Evolutionary conservation across 1,284 basidiomycete genomes (phyloP).

Genomic region (Ceratorhiza oryzae-sativae): DNA sequence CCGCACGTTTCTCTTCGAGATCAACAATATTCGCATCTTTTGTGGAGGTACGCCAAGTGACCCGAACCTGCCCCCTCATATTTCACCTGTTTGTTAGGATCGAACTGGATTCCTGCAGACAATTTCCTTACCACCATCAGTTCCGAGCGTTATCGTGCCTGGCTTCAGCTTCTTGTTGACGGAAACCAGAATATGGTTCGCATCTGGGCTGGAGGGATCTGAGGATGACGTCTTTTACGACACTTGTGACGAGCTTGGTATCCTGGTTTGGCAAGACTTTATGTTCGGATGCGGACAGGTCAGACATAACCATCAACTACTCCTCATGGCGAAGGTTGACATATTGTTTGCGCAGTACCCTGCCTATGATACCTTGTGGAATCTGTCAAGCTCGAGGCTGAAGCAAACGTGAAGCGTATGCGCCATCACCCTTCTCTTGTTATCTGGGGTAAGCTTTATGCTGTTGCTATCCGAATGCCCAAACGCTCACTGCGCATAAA

Average conservation of each 20-base stretch:
- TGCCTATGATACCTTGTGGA: constrained; percentile 55
- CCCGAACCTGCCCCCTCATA: neutral
- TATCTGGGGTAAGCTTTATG: constrained; percentile 51
- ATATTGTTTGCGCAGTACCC: constrained; percentile 59
- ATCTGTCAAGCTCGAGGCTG: constrained; percentile 64
- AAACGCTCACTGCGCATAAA: neutral
- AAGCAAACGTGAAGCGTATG: constrained; percentile 76
- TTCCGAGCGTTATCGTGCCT: constrained; percentile 66
- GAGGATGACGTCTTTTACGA: constrained; percentile 80
- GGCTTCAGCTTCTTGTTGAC: constrained; percentile 75
- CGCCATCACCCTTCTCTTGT: constrained; percentile 68
- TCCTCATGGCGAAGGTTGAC: constrained; percentile 75
- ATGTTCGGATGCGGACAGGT: constrained; percentile 80
- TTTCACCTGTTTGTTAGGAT: constrained; percentile 52
- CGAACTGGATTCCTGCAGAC: constrained; percentile 61
- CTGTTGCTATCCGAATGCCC: too few relatives aligned
- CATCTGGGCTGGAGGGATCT: constrained; percentile 86
- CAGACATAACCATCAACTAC: constrained; percentile 54
- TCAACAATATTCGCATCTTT: constrained; percentile 88
- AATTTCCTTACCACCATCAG: constrained; percentile 60
- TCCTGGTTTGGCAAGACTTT: constrained; percentile 90
- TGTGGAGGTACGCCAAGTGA: constrained; percentile 66
- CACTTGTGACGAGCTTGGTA: constrained; percentile 73
- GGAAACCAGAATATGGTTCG: constrained; percentile 87
- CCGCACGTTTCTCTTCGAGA: constrained; percentile 83